Conservation (phyloP, 2,329 filamentous ascomycete genomes). For the Tolypocladium nubicola region DNA sequence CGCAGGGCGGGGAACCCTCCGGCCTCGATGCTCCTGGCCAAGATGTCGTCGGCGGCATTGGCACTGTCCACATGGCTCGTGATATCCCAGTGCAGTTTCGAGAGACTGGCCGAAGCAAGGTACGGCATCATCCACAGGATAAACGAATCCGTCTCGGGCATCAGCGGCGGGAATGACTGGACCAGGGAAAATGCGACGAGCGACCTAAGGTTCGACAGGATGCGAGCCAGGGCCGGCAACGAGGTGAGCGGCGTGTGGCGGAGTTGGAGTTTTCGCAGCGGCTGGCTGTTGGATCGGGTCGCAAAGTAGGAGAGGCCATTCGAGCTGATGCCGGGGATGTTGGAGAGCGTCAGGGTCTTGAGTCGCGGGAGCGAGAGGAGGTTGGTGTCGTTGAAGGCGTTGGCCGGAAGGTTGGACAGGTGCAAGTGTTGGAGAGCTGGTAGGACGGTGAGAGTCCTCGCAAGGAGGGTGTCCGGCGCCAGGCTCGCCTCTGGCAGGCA, state of each 20-base stretch:
- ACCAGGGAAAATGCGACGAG: conserved; percentile 43
- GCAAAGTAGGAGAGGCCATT: conserved; percentile 47
- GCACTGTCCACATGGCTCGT: conserved; percentile 34
- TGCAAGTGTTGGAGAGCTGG: conserved; percentile 48
- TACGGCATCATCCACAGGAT: conserved; percentile 53
- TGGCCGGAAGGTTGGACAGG: conserved; percentile 43
- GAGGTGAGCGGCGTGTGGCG: conserved; percentile 46
- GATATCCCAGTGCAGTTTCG: conserved; percentile 54
- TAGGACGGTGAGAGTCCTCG: conserved; percentile 36
- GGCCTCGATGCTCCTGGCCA: conserved; percentile 52
- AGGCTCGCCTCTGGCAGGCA: conserved; percentile 45
- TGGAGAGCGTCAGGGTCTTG: conserved; percentile 42
- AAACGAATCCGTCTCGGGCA: conserved; percentile 42
- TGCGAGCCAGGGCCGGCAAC: conserved; percentile 45
- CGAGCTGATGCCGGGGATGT: conserved; percentile 45
- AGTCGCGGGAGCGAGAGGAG: conserved; percentile 45
- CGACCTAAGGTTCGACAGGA: conserved; percentile 42
- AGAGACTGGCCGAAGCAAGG: conserved; percentile 43
- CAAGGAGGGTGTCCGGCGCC: conserved; percentile 40
- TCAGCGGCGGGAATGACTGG: conserved; percentile 42
- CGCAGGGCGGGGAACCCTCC: conserved; percentile 53
- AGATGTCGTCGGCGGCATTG: conserved; percentile 46
- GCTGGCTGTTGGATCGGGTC: conserved; percentile 32
- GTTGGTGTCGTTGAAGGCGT: conserved; percentile 45
- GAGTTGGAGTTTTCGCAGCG: conserved; percentile 40